Conservation (phyloP, 2,329 filamentous ascomycete genomes). For the Ascochyta clinopodiicola region DNA sequence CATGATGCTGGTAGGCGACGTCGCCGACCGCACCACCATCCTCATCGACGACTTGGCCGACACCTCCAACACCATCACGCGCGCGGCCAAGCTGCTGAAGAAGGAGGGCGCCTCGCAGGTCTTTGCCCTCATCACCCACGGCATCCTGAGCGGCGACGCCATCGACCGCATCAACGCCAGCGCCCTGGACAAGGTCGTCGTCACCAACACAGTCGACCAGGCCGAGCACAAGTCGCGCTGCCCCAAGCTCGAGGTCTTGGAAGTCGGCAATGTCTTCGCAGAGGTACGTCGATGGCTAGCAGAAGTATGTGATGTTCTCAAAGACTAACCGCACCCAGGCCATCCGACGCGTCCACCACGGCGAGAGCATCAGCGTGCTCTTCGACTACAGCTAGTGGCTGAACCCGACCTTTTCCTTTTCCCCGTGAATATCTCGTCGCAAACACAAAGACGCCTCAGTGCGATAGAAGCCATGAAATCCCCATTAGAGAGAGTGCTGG, state of each 20-base stretch:
- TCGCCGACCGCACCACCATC: conserved; percentile 81
- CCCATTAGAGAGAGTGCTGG: neutral
- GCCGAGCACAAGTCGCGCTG: conserved; percentile 78
- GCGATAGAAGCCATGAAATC: conserved; percentile 5
- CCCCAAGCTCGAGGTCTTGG: conserved; percentile 88
- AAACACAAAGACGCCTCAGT: neutral
- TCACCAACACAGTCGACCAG: conserved; percentile 95
- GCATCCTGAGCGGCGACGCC: conserved; percentile 92
- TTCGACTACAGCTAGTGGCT: conserved; percentile 77
- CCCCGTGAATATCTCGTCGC: neutral
- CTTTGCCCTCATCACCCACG: conserved; percentile 92
- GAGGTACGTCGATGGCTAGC: conserved; percentile 62
- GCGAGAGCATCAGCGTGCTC: conserved; percentile 94
- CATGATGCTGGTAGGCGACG: conserved; percentile 94
- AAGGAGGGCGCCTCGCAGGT: conserved; percentile 88
- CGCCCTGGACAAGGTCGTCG: conserved; percentile 88
- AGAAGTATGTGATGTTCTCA: neutral
- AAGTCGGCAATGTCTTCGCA: conserved; percentile 87
- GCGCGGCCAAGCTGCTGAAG: conserved; percentile 95
- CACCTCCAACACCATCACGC: conserved; percentile 95
- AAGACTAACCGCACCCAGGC: conserved; percentile 56
- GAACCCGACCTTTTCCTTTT: conserved; percentile 5
- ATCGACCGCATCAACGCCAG: conserved; percentile 94
- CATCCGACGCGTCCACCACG: conserved; percentile 94
- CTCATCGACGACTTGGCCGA: conserved; percentile 94